A percentile compares a stretch with the other conserved stretches of the same genome.
These are phyloP conservation scores for Trametes meyenii DNA, from an alignment of 768 basidiomycete species.

Conservation along the genomic window DNA sequence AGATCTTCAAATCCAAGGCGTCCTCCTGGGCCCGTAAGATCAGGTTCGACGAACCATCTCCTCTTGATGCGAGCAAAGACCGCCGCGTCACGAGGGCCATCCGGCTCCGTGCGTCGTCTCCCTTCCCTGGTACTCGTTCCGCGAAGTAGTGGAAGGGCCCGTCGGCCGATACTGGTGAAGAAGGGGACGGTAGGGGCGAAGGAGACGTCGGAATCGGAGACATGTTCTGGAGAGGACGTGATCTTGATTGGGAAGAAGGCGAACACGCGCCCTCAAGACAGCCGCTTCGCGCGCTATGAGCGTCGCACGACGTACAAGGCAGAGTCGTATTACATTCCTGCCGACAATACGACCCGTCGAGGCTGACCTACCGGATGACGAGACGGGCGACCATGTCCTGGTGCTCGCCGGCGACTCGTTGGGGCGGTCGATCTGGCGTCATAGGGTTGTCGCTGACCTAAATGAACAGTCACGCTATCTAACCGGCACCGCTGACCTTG, in stretches of 20 bases:
- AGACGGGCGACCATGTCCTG: background rate
- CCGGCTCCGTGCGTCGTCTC: background rate
- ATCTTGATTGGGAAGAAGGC: no score
- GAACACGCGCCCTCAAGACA: no score
- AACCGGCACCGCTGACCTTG: no score
- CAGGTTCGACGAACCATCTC: background rate
- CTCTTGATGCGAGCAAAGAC: background rate
- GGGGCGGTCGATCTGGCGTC: background rate
- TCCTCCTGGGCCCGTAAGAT: background rate
- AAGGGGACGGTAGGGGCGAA: no score
- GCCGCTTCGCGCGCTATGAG: no score
- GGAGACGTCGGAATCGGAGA: no score
- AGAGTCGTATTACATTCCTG: background rate
- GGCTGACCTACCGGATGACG: background rate
- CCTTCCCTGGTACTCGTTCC: background rate
- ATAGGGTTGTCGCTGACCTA: constrained; percentile 5
- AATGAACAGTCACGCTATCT: no score
- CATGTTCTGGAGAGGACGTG: no score
- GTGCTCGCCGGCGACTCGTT: background rate
- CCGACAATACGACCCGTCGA: background rate
- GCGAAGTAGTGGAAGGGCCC: no score
- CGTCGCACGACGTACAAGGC: no score
- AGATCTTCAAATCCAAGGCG: background rate
- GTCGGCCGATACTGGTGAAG: background rate
- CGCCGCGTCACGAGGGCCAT: background rate